Evolutionary conservation across 2,329 filamentous ascomycete species (phyloP), one percentile per base, ranked within the genome.

Genomic region (Pseudogymnoascus pannorum): DNA sequence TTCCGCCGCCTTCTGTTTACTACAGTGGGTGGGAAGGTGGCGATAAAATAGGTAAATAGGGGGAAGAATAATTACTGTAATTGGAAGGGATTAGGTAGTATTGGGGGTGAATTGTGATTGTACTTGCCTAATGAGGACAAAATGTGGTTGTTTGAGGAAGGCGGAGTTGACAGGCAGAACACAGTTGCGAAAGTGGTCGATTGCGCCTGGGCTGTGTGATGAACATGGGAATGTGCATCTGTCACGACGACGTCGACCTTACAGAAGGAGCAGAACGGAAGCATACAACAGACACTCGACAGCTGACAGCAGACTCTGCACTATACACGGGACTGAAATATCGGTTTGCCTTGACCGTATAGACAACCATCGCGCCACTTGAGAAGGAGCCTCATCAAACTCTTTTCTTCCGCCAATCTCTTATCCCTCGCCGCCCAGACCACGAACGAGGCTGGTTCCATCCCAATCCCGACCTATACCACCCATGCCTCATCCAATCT

Each of bases 1-100:
- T 38, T 58, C n/a, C 26, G 29, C 26, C 14, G 57, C 57, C 35
- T 33, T 38, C 29, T 38, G 57, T 22, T 22, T 35, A 76, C 36
- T 18, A n/a, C n/a, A n/a, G 36, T 40, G 36, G 36, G 36, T 40
- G 36, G 5, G 14, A 7, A 16, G 35, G 35, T n/a, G 35, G 2
- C 9, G 16, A 40, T 40, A 40, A 40, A 40, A 18, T 40, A 16
- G 35, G 8, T 40, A 40, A 40, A 40, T 18, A 4, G 8, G 7
- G 35, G 35, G 2, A 38, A 9, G 35, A 18, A 16, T 18, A 40
- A 40, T 40, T 40, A 40, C 36, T 16, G 7, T 4, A 40, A 40
- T 3, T 40, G 8, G 16, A 40, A 7, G 1, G 3, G 8, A 11
- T 16, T 40, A 40, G 7, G 36, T 16, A 16, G 11, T 5, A 18